Base-by-base conservation (phyloP, 352 stramenopile genomes). In the Phytophthora pistaciae region DNA sequence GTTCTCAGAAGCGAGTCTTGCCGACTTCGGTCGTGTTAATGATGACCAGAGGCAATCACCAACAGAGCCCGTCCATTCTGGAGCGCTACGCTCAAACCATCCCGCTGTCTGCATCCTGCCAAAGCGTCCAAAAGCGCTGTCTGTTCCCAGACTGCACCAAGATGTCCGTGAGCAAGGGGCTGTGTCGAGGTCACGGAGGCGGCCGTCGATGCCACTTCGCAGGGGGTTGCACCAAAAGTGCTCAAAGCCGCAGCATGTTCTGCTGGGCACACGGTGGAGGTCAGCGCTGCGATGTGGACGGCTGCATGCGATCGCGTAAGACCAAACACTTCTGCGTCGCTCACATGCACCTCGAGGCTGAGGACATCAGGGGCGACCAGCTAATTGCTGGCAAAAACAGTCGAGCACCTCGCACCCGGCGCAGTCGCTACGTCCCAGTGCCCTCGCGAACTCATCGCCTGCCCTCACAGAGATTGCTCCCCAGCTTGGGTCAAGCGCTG, bases 261-360 rank as follows among this genome's bases (percentile, higher is more conserved):
- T 94, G 85, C 70, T 90, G 82, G 78, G 80, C 82, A 0, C 87
- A 94, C 31, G 87, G 87, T 20, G 87, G 85, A 49, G 87, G 87
- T 9, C 83, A 90, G 56, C 82, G 87, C 18, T 96, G 89, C 61
- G 79, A 91, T 7, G 84, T 82, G 9, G 64, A 82, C 4, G 53
- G 70, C 10, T 96, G 88, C 69, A 88, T 88, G 72, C 87, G 90
- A 21, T 84, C 68, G 6, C 84, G 85, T 21, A 92, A 94, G 68
- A 79, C 80, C 6, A 90, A 90, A 64, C 79, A 74, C 27, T 92
- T 83, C 52, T 93, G 88, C 27, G 79, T 91, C 44, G 77, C 80
- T 1, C 87, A 94, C 60, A 49, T 88, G 56, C 63, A 82, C 33
- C 63, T 83, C 49, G 81, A 84, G 27, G 61, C 59, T 7, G 52